phyloP scores from a whole-genome alignment of 192 early-diverging fungal species.

The Coemansia sp. region DNA sequence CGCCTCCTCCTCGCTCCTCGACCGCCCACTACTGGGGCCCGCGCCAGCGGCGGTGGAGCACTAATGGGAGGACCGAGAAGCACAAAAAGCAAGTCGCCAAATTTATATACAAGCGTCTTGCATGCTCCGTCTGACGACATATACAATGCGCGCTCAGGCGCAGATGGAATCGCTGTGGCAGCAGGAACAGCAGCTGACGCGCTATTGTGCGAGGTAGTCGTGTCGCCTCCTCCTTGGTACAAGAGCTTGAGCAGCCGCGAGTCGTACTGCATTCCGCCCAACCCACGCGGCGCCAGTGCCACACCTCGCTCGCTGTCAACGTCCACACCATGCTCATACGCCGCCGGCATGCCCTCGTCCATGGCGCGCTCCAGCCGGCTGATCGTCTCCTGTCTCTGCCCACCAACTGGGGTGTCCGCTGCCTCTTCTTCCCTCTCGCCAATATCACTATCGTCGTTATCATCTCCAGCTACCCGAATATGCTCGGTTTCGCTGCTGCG shows the following conservation, averaged over 20 bases:
- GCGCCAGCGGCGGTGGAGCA: neutral
- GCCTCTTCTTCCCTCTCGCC: neutral
- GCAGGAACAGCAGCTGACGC: neutral
- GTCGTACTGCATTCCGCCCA: conserved; percentile 47
- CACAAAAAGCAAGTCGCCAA: conserved; percentile 36
- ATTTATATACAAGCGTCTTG: conserved; percentile 44
- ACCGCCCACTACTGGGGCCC: neutral
- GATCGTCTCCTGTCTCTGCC: conserved; percentile 8
- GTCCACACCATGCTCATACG: conserved; percentile 37
- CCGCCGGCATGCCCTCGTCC: conserved; percentile 39
- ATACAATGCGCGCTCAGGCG: neutral
- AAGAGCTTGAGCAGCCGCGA: conserved; percentile 20
- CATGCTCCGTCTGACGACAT: neutral
- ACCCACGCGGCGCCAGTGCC: conserved; percentile 35
- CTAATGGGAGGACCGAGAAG: conserved; percentile 1
- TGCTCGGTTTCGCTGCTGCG: conserved; percentile 2
- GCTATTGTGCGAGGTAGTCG: neutral
- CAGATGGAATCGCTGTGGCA: neutral
- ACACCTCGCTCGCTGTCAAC: conserved; percentile 45
- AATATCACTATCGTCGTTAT: neutral
- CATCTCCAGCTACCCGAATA: neutral
- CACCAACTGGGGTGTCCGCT: neutral
- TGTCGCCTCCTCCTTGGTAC: conserved; percentile 6
- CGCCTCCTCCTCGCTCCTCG: neutral
- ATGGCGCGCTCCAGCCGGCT: conserved; percentile 34